phyloP scores from a whole-genome alignment of 208 protist genomes.

The Herpetomonas samuelpessoai region DNA sequence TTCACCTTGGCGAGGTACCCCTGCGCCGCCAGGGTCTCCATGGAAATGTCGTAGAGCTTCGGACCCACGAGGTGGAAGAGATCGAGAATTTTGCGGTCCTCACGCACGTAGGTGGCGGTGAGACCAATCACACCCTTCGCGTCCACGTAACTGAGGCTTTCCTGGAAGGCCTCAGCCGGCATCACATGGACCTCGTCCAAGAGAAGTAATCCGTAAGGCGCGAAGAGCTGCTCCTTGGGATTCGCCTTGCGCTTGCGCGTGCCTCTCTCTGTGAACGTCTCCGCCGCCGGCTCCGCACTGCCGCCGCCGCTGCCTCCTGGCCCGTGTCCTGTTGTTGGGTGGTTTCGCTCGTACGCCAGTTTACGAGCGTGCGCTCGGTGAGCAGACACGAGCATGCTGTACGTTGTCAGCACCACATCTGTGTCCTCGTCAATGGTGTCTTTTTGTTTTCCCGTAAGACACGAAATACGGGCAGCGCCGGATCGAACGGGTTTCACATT shows the following conservation, averaged over 20 bases:
- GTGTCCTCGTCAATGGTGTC: slow-evolving; percentile 84
- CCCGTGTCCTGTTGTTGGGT: background rate
- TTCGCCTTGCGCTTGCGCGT: slow-evolving; percentile 57
- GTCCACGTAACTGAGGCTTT: slow-evolving; percentile 89
- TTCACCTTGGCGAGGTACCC: slow-evolving; percentile 98
- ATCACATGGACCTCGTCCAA: slow-evolving; percentile 98
- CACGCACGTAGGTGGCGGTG: slow-evolving; percentile 95
- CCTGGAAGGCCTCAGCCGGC: slow-evolving; percentile 95
- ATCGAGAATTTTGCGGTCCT: slow-evolving; percentile 98
- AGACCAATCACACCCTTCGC: slow-evolving; percentile 98
- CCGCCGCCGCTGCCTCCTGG: background rate
- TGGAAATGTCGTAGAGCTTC: slow-evolving; percentile 99
- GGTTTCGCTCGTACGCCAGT: slow-evolving; percentile 9
- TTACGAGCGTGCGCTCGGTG: slow-evolving; percentile 46
- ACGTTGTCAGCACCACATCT: slow-evolving; percentile 97
- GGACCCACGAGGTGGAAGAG: slow-evolving; percentile 99
- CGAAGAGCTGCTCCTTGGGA: slow-evolving; percentile 77
- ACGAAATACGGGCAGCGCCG: slow-evolving; percentile 76
- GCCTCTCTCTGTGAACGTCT: slow-evolving; percentile 13
- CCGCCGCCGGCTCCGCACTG: slow-evolving; percentile 3
- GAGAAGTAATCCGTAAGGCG: slow-evolving; percentile 76
- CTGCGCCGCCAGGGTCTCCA: slow-evolving; percentile 95
- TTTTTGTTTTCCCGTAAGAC: slow-evolving; percentile 93
- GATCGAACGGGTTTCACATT: background rate
- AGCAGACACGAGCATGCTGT: slow-evolving; percentile 97